A percentile compares a stretch with the other conserved stretches of the same genome.
phyloP scores from a whole-genome alignment of 306 rosid genomes.

The Mucuna pruriens region DNA sequence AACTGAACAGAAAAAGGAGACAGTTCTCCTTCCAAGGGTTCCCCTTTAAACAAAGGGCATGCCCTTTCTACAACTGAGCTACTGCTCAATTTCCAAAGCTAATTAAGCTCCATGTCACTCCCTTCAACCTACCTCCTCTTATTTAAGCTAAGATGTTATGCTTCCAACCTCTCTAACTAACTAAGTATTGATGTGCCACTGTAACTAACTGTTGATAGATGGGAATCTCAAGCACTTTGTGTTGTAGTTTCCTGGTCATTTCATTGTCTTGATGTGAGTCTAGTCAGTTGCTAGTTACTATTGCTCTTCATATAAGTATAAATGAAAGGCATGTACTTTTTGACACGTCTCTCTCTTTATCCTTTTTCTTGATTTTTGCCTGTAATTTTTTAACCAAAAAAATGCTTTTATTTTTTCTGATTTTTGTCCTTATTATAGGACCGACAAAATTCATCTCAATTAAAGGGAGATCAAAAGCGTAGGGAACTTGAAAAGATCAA shows the following conservation, averaged over 20 bases:
- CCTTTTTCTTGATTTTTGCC: not conserved
- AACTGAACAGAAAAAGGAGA: not conserved
- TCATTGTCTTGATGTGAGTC: not conserved
- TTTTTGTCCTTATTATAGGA: conserved; percentile 55
- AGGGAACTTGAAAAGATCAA: conserved; percentile 76
- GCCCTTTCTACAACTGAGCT: not conserved
- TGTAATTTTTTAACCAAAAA: not conserved
- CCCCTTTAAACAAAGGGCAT: not conserved
- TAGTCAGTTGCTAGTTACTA: conserved; percentile 10
- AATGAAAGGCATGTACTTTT: not conserved
- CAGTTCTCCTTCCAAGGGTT: not conserved
- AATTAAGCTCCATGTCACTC: not conserved
- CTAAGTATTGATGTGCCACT: not conserved
- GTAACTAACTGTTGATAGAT: not conserved
- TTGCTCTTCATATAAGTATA: not conserved
- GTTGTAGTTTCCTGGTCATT: not conserved
- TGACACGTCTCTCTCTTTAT: not conserved
- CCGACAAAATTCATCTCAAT: conserved; percentile 70
- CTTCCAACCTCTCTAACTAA: not conserved
- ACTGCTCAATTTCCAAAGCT: not conserved
- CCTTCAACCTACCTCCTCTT: not conserved
- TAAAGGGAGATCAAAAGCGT: conserved; percentile 61
- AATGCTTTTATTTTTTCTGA: conserved; percentile 21
- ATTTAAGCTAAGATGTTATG: not conserved
- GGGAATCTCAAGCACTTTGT: not conserved